Evolutionary conservation across 163 green algal species (phyloP), one percentile per base, ranked within the genome.

Genomic region (Scenedesmus sp.): DNA sequence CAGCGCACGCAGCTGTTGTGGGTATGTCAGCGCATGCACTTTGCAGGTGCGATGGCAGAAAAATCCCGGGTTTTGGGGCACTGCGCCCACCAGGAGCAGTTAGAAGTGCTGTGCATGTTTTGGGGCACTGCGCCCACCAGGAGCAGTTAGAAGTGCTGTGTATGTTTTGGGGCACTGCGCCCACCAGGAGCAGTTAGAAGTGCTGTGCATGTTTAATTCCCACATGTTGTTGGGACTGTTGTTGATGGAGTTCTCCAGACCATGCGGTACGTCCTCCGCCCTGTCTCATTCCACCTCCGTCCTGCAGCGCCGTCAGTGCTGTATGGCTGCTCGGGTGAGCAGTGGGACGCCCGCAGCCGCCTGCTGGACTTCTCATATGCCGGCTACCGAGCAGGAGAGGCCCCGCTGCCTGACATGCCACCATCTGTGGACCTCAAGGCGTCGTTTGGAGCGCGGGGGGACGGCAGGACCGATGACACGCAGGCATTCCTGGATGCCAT

Each of bases 381-480:
- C 46, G 90, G 90, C 7, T 93, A 91, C 42, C 35, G 42, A 24
- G 90, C 76, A 24, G 83, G 83, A 20, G 76, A 78, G 79, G 78
- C 65, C 24, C 83, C 84, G 1, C 16, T 93, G 6, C 90, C 90
- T 9, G 43, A 89, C 46, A 49, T 86, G 49, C 85, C 90, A 5
- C 24, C n/a, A 24, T 43, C 44, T 30, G 85, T 40, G 20, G 68
- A 93, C 59, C 18, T 93, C 4, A 91, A 91, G 53, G 44, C n/a
- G 26, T 46, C 82, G n/a, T 93, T 82, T 53, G 90, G 90, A 3
- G 90, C 90, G 2, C 37, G 51, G 20, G 90, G 90, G 4, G 85
- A 93, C 51, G 90, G 90, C 49, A 89, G 37, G 20, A 85, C 85
- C 26, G 90, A 93, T 49, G 90, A 93, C 70, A 93, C 90, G 6